Conservation (phyloP, 768 basidiomycete species). For the Leccinum uliginosum region DNA sequence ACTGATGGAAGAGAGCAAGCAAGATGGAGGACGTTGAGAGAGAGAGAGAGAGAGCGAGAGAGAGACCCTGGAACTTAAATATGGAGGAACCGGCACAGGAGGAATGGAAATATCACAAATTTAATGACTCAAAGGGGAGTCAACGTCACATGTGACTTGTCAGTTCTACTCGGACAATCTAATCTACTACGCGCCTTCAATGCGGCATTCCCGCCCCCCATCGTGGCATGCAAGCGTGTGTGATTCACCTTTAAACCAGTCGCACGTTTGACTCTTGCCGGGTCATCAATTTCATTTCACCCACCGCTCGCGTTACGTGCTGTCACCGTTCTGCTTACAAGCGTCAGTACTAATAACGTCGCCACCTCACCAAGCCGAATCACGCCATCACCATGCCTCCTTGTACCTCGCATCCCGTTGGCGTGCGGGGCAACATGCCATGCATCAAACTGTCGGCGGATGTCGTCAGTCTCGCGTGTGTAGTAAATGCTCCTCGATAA, state of each 20-base stretch:
- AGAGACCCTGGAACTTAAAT: slow-evolving; percentile 27
- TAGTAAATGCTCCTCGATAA: not conserved
- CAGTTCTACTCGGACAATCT: slow-evolving; percentile 3
- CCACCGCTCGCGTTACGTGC: slow-evolving; percentile 3
- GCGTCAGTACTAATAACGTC: slow-evolving; percentile 1
- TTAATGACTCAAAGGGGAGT: slow-evolving; percentile 32
- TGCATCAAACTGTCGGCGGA: not conserved
- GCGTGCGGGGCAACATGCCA: not conserved
- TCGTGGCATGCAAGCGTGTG: not conserved
- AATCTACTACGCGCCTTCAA: slow-evolving; percentile 6
- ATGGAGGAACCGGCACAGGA: slow-evolving; percentile 33
- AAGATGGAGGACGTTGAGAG: slow-evolving; percentile 16
- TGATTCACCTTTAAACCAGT: not conserved
- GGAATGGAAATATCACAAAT: slow-evolving; percentile 35
- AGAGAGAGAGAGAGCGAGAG: slow-evolving; percentile 11
- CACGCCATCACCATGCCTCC: slow-evolving; percentile 9
- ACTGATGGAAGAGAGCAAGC: not conserved
- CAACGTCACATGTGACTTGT: slow-evolving; percentile 24
- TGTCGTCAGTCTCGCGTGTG: not conserved
- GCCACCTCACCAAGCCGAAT: not conserved
- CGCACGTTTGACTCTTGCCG: slow-evolving; percentile 17
- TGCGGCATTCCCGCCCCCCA: not conserved
- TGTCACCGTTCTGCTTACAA: no score
- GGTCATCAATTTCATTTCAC: not conserved
- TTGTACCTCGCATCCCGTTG: not conserved